Conservation (phyloP, 2,329 filamentous ascomycete species). For the Claviceps sp. region DNA sequence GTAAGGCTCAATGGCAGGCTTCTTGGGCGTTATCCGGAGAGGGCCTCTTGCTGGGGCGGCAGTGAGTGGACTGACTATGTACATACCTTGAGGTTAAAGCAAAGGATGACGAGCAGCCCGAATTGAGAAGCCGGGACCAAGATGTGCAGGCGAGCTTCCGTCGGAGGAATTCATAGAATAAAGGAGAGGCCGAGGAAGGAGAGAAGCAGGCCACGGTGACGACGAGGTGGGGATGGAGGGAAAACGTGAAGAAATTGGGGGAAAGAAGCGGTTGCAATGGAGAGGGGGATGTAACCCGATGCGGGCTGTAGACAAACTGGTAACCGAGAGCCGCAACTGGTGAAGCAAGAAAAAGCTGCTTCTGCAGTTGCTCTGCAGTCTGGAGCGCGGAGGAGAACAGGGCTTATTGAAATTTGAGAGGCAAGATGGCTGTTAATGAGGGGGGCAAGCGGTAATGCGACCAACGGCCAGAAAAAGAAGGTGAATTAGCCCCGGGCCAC, state of each 20-base stretch:
- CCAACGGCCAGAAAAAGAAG: slow-evolving; percentile 8
- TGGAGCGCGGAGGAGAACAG: not conserved
- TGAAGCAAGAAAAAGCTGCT: not conserved
- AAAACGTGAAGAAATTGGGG: not conserved
- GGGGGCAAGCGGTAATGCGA: slow-evolving; percentile 2
- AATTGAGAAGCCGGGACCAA: slow-evolving; percentile 16
- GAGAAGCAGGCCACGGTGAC: not conserved
- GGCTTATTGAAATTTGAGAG: not conserved
- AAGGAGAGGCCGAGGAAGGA: not conserved
- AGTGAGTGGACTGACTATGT: not conserved
- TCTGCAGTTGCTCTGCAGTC: not conserved
- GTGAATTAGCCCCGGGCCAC: slow-evolving; percentile 5
- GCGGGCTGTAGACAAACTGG: slow-evolving; percentile 1
- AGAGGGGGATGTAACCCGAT: slow-evolving; percentile 5
- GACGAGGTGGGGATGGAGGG: not conserved
- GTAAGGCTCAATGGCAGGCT: slow-evolving; percentile 22
- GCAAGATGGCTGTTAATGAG: slow-evolving; percentile 1
- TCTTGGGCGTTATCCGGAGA: slow-evolving; percentile 10
- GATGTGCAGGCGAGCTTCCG: slow-evolving; percentile 42
- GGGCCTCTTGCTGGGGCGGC: slow-evolving; percentile 11
- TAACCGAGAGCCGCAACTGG: not conserved
- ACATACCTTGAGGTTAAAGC: not conserved
- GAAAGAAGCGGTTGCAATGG: not conserved
- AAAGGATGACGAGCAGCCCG: not conserved
- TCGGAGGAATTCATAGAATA: slow-evolving; percentile 6